Base-by-base conservation (phyloP, 1,284 basidiomycete species). In the Tilletia walkeri region DNA sequence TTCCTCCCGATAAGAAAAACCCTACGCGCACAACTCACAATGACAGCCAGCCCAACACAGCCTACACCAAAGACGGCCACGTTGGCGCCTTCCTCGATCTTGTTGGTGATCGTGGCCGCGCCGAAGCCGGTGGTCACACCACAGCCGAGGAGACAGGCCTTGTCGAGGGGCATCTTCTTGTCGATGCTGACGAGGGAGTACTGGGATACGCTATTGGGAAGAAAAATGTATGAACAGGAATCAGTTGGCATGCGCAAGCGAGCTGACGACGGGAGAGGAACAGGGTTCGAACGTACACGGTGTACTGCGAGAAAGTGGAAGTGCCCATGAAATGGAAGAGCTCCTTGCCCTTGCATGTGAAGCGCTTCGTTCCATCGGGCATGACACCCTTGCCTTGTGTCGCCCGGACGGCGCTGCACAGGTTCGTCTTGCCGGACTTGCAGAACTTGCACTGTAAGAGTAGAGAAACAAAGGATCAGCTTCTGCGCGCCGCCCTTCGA, bases 261-360 rank as follows among this genome's bases (percentile, higher is more conserved):
- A 30, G 24, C 24, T 30, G 24, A 45, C 6, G 41, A 45, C 6
- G 41, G 41, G 41, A 45, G 41, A 45, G 41, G 41, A 45, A 45
- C 14, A 10, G 47, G 47, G 12, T n/a, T 10, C 47, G 14, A 18
- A 63, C 59, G 30, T 16, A 63, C 59, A 99, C 96, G 12, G 96
- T 99, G 87, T 99, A 99, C 85, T 99, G 95, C 34, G 94, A 95
- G 86, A 99, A 99, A 4, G 95, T 96, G 61, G 95, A 97, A 30
- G 91, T 93, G 65, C 95, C 95, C 96, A 99, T 99, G 80, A 99
- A 99, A 85, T 98, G 95, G 84, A 90, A 88, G 76, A 99, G 88
- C 67, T 90, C 88, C 85, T 96, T 87, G 65, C 95, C 95, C 76
- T 92, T 92, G 86, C 90, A 90, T 70, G 89, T 91, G 89, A 99